A percentile compares a stretch with the other conserved stretches of the same genome.
These are phyloP conservation scores for Leccinum fuscescens DNA, from an alignment of 1,284 basidiomycete species.

Conservation along the genomic window DNA sequence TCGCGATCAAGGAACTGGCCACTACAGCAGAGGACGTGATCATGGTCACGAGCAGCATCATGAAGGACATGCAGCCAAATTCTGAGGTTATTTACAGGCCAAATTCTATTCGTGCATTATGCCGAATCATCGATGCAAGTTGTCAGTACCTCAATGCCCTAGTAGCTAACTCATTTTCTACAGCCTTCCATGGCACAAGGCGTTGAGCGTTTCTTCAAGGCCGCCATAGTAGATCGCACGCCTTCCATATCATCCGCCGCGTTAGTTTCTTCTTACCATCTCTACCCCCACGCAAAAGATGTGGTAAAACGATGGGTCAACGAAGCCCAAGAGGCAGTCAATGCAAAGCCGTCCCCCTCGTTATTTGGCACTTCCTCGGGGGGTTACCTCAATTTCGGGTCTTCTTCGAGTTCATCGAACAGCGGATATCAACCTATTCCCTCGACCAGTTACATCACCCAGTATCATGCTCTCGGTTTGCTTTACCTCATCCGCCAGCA, in stretches of 20 bases:
- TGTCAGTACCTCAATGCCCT: constrained; percentile 15
- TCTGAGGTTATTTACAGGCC: constrained; percentile 98
- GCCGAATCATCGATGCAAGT: constrained; percentile 94
- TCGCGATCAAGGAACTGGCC: constrained; percentile 97
- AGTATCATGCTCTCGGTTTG: constrained; percentile 96
- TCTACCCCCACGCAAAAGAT: constrained; percentile 90
- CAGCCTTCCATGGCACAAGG: constrained; percentile 97
- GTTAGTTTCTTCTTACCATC: constrained; percentile 95
- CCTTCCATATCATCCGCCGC: constrained; percentile 95
- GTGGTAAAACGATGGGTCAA: constrained; percentile 99
- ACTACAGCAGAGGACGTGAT: constrained; percentile 98
- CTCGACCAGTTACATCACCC: constrained; percentile 89
- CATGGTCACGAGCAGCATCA: constrained; percentile 99
- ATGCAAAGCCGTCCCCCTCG: constrained; percentile 76
- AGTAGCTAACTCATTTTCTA: constrained; percentile 7
- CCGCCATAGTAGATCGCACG: constrained; percentile 97
- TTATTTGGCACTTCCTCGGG: constrained; percentile 61
- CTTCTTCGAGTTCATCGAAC: constrained; percentile 42
- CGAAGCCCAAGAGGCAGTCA: constrained; percentile 96
- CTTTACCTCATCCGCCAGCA: constrained; percentile 95
- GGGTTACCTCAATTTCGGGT: constrained; percentile 71
- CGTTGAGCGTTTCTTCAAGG: constrained; percentile 98
- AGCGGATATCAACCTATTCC: constrained; percentile 77
- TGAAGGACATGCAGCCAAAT: constrained; percentile 99
- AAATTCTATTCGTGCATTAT: constrained; percentile 95